These are phyloP conservation scores for Trametes cingulata DNA, from an alignment of 768 basidiomycete species.

Conservation along the genomic window DNA sequence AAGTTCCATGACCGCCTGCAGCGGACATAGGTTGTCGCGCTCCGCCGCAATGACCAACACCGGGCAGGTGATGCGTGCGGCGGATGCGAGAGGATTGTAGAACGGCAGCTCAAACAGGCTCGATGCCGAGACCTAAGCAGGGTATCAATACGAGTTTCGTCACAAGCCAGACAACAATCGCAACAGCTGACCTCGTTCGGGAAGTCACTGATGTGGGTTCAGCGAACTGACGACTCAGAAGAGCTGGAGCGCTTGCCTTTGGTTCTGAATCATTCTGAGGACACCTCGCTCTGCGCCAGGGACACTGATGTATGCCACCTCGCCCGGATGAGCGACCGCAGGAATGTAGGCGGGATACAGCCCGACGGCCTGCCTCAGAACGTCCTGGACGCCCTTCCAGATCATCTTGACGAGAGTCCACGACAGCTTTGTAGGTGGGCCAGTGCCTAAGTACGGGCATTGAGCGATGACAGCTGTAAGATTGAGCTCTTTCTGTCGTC, in stretches of 20 bases:
- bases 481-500: conserved; percentile 28
- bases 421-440: conserved; percentile 8
- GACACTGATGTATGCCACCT: conserved; percentile 32
- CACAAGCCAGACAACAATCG: too few relatives aligned
- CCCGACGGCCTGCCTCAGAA: conserved; percentile 30
- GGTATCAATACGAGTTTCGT: background rate
- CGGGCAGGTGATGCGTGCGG: conserved; percentile 12
- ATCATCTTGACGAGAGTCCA: conserved; percentile 25
- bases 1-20: background rate
- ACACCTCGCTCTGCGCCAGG: conserved; percentile 29
- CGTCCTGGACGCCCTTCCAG: conserved; percentile 26
- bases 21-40: conserved; percentile 14
- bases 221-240: background rate
- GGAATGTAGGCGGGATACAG: conserved; percentile 33
- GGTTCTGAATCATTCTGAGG: background rate
- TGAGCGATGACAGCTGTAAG: conserved; percentile 35
- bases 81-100: conserved; percentile 13
- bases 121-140: conserved; percentile 15
- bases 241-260: background rate
- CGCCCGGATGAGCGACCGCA: conserved; percentile 29
- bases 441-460: conserved; percentile 35
- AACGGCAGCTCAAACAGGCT: conserved; percentile 15
- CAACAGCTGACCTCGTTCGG: conserved; percentile 14
- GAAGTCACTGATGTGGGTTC: background rate
- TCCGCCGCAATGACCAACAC: conserved; percentile 6